Percentiles rank a stretch among this genome's conserved stretches.
Conservation (phyloP, 805 yeast species). For the Cyberlindnera maclurae region DNA sequence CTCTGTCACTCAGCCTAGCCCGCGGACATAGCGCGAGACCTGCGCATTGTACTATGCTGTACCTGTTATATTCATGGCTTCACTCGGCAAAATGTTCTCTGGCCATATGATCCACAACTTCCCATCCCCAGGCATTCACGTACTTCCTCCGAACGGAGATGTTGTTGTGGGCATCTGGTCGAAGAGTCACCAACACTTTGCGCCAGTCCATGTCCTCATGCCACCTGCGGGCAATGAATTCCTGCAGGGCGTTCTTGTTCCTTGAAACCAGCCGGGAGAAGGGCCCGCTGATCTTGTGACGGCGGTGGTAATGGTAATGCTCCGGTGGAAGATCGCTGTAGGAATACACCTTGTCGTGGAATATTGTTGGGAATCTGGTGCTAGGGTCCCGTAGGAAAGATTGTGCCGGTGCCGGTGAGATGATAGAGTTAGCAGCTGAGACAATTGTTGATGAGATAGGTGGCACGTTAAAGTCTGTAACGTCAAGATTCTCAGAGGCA, state of each 20-base stretch:
- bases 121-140: constrained; percentile 94
- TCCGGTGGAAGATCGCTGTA: constrained; percentile 60
- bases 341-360: constrained; percentile 75
- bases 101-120: constrained; percentile 77
- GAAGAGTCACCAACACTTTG: constrained; percentile 76
- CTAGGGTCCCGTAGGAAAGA: constrained; percentile 63
- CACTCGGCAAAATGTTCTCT: constrained; percentile 35
- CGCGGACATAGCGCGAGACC: too few species aligned
- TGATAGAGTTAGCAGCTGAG: constrained; percentile 67
- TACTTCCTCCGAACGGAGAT: constrained; percentile 83
- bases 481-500: constrained; percentile 10
- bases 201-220: constrained; percentile 84
- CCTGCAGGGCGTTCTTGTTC: constrained; percentile 31
- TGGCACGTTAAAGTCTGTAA: constrained; percentile 33
- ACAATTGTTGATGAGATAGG: constrained; percentile 74
- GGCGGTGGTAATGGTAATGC: constrained; percentile 22
- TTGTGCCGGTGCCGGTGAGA: constrained; percentile 74
- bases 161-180: constrained; percentile 94
- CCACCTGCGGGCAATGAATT: constrained; percentile 82
- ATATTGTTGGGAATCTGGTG: constrained; percentile 54
- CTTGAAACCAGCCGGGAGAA: constrained; percentile 1
- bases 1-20: too few species aligned
- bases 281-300: not conserved
- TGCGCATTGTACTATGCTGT: too few species aligned
- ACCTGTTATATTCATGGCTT: too few species aligned